These are phyloP conservation scores for Blastocystis sp. DNA, from an alignment of 352 stramenopile genomes.

Conservation along the genomic window DNA sequence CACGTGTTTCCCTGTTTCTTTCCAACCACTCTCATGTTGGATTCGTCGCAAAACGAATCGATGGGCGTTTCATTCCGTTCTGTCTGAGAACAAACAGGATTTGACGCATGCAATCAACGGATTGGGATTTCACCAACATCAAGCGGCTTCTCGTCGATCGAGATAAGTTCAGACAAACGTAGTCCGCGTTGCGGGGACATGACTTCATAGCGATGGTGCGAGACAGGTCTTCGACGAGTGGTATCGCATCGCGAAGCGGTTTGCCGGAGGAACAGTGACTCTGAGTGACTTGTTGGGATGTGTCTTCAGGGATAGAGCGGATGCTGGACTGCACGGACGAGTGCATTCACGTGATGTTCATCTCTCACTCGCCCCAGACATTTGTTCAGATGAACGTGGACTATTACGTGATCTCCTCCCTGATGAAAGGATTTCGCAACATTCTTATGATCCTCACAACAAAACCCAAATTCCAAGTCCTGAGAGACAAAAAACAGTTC, in stretches of 20 bases:
- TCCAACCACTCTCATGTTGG: not conserved
- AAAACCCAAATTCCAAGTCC: conserved; percentile 70
- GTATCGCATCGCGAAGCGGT: conserved; percentile 26
- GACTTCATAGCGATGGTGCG: conserved; percentile 29
- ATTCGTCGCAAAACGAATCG: not conserved
- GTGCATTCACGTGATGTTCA: conserved; percentile 57
- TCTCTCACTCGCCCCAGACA: conserved; percentile 15
- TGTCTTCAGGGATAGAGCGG: not conserved
- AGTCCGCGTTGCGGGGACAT: not conserved
- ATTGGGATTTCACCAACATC: conserved; percentile 40
- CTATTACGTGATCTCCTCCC: conserved; percentile 65
- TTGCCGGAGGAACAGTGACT: conserved; percentile 31
- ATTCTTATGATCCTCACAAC: conserved; percentile 46
- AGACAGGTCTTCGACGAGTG: conserved; percentile 68
- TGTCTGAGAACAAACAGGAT: not conserved
- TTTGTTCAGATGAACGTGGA: conserved; percentile 55
- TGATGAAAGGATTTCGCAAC: conserved; percentile 67
- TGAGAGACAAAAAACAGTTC: conserved; percentile 22
- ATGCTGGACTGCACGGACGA: conserved; percentile 62
- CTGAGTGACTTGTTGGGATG: not conserved
- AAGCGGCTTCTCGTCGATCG: conserved; percentile 11
- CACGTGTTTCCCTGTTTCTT: too few relatives aligned
- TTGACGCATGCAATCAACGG: not conserved
- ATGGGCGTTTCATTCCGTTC: not conserved
- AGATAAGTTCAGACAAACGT: conserved; percentile 61